Base-by-base conservation (phyloP, 192 early-diverging fungal species). In the Helicostylum pulchrum region DNA sequence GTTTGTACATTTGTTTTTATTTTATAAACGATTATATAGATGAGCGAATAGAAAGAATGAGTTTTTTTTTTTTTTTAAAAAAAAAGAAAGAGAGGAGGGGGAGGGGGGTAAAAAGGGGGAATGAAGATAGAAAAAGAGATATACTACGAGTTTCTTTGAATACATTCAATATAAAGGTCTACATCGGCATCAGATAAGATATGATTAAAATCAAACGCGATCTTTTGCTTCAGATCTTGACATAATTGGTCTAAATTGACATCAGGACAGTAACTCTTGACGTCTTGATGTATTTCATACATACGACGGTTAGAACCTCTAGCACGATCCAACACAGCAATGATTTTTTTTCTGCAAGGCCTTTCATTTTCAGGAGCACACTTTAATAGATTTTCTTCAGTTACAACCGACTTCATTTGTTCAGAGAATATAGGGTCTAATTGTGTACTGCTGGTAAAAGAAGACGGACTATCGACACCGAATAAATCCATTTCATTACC, bases 101-200 rank as follows among this genome's bases (percentile, higher is more conserved):
- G n/a, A n/a, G n/a, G n/a, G n/a, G n/a, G n/a, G n/a, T n/a, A n/a
- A n/a, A n/a, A n/a, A n/a, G n/a, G 45, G 3, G 45, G 45, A 8
- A 8, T 8, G 12, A n/a, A 7, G 12, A n/a, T 47, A n/a, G 10
- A 44, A 43, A 39, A 39, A 57, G 12, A 32, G 20, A 9, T n/a
- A n/a, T n/a, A 19, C 43, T 44, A 58, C 17, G 20, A 23, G 43
- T 59, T 59, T 20, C 57, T 31, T 21, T 59, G 36, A 7, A 59
- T 59, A 23, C 57, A 59, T 45, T 59, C 42, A 21, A 59, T 59
- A 42, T 45, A 45, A 19, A 59, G 43, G 19, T 59, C 43, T 6
- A 59, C 57, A 44, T 59, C 57, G 15, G 36, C 57, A 44, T 59
- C 57, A 19, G 57, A 23, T 10, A 59, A 36, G 17, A 59, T 45